Percentiles rank a stretch among this genome's conserved stretches.
These are phyloP conservation scores for Pleurotus djamor DNA, from an alignment of 768 basidiomycete species.

Conservation along the genomic window DNA sequence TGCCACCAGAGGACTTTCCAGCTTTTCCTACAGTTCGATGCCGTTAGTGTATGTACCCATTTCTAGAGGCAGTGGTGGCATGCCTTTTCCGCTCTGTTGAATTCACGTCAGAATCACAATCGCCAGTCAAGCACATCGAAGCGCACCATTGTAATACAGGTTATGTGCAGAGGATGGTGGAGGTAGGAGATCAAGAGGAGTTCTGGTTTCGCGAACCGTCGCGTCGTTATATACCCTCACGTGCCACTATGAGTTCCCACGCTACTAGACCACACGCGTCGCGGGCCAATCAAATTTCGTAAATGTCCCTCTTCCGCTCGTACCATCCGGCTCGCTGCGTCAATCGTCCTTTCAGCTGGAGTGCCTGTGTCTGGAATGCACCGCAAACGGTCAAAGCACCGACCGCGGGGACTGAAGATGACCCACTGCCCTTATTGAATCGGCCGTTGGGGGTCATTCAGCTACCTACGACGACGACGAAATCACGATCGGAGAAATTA, in stretches of 20 bases:
- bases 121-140: too few relatives aligned
- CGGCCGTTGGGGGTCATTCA: conserved; percentile 78
- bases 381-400: neutral
- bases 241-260: conserved; percentile 20
- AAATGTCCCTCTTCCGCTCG: conserved; percentile 1
- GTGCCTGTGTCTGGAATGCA: neutral
- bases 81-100: conserved; percentile 37
- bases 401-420: conserved; percentile 13
- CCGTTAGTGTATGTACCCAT: neutral
- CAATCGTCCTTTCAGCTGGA: neutral
- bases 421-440: conserved; percentile 36
- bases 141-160: conserved; percentile 22
- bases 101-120: too few relatives aligned
- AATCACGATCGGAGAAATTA: conserved; percentile 58
- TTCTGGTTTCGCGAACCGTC: conserved; percentile 24
- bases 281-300: neutral
- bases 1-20: conserved; percentile 73
- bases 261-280: neutral
- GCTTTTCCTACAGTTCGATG: conserved; percentile 34
- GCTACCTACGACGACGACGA: conserved; percentile 57
- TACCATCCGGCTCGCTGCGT: neutral
- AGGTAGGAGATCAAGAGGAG: conserved; percentile 30
- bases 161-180: conserved; percentile 27
- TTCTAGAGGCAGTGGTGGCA: neutral
- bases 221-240: conserved; percentile 39